Evolutionary conservation across 495 filamentous ascomycete genomes (phyloP).

Genomic region (Paragyromitra xinjiangensis): DNA sequence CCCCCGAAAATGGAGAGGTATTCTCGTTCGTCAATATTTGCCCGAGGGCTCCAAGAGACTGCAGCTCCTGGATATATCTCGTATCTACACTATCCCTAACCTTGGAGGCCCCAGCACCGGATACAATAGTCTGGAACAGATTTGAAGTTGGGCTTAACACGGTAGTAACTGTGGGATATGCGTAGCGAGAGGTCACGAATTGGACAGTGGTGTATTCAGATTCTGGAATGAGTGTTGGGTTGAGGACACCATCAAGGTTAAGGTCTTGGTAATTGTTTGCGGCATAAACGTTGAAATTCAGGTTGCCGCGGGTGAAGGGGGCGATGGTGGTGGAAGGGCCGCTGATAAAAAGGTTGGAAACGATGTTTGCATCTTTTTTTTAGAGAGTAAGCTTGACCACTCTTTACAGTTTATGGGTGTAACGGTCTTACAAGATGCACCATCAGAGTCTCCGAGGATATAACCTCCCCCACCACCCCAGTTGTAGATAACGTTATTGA

Average conservation of each 20-base stretch:
- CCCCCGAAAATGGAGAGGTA: slow-evolving; percentile 14
- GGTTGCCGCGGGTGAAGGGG: slow-evolving; percentile 58
- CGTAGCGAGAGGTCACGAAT: slow-evolving; percentile 17
- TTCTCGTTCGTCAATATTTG: slow-evolving; percentile 32
- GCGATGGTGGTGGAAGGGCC: slow-evolving; percentile 60
- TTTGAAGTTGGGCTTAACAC: slow-evolving; percentile 7
- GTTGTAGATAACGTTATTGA: slow-evolving; percentile 62
- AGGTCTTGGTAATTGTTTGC: slow-evolving; percentile 60
- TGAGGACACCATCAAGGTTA: slow-evolving; percentile 57
- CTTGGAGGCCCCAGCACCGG: slow-evolving; percentile 26
- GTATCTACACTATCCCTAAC: slow-evolving; percentile 30
- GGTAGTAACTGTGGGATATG: slow-evolving; percentile 16
- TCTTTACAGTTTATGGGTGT: not conserved
- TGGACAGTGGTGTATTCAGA: slow-evolving; percentile 31
- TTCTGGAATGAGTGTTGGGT: slow-evolving; percentile 34
- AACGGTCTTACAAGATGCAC: slow-evolving; percentile 48
- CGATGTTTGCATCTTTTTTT: slow-evolving; percentile 57
- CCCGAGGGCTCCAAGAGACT: slow-evolving; percentile 18
- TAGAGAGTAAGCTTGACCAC: not conserved
- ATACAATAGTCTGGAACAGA: slow-evolving; percentile 17
- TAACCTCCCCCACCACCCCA: slow-evolving; percentile 58
- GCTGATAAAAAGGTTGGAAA: slow-evolving; percentile 62
- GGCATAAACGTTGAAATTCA: slow-evolving; percentile 57
- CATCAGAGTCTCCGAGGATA: slow-evolving; percentile 59
- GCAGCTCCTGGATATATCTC: slow-evolving; percentile 33